Evolutionary conservation across 495 filamentous ascomycete genomes (phyloP).

Genomic region (Letharia lupina): DNA sequence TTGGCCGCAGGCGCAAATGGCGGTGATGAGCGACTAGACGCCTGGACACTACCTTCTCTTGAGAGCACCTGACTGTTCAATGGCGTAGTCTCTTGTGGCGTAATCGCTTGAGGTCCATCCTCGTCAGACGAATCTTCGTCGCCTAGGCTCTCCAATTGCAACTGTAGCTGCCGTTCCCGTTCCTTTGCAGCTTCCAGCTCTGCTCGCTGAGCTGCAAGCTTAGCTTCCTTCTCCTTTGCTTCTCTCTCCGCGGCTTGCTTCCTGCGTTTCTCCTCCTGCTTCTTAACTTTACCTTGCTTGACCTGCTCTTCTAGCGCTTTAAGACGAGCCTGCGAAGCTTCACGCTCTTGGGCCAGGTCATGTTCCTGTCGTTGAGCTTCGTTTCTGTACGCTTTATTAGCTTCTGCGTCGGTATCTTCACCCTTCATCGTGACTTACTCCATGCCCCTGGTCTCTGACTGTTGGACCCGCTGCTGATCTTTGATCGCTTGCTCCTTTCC

Average conservation of each 20-base stretch:
- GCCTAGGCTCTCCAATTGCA: slow-evolving; percentile 75
- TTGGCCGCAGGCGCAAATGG: slow-evolving; percentile 35
- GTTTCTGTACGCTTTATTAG: slow-evolving; percentile 43
- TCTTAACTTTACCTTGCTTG: slow-evolving; percentile 89
- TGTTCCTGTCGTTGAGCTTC: slow-evolving; percentile 68
- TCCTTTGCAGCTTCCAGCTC: slow-evolving; percentile 88
- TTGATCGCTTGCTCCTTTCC: slow-evolving; percentile 52
- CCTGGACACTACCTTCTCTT: slow-evolving; percentile 39
- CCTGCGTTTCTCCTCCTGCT: slow-evolving; percentile 85
- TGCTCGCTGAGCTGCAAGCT: slow-evolving; percentile 74
- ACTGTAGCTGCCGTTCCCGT: slow-evolving; percentile 77
- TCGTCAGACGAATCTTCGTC: slow-evolving; percentile 79
- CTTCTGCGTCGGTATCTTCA: neutral
- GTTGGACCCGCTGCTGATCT: slow-evolving; percentile 71
- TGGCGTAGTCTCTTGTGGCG: slow-evolving; percentile 75
- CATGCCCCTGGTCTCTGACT: slow-evolving; percentile 61
- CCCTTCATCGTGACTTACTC: slow-evolving; percentile 59
- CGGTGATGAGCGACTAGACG: slow-evolving; percentile 39
- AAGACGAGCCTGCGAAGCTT: slow-evolving; percentile 73
- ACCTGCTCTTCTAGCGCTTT: slow-evolving; percentile 90
- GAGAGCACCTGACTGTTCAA: slow-evolving; percentile 54
- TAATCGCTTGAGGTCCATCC: slow-evolving; percentile 71
- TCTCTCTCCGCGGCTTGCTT: slow-evolving; percentile 81
- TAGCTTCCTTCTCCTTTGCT: slow-evolving; percentile 81
- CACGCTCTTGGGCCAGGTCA: slow-evolving; percentile 68